Conservation (phyloP, 768 basidiomycete species). For the Leucocoprinus sp. region DNA sequence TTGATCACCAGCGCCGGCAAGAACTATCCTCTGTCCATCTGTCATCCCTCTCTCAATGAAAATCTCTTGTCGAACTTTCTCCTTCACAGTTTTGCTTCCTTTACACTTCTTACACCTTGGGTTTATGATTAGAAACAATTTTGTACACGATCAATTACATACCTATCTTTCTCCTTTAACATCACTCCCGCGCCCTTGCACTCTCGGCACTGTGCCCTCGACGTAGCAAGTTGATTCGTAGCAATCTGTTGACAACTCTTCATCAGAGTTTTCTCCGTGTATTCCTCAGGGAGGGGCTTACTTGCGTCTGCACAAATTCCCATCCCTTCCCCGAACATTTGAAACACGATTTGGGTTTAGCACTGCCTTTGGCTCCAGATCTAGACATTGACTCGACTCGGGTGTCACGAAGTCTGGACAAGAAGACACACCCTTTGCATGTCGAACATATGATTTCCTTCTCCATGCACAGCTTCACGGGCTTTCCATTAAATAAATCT, state of each 20-base stretch:
- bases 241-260: background rate
- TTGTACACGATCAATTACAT: conserved; percentile 15
- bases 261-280: background rate
- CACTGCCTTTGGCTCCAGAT: conserved; percentile 72
- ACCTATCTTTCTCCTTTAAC: conserved; percentile 81
- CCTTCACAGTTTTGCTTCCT: conserved; percentile 72
- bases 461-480: conserved; percentile 83
- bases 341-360: conserved; percentile 78
- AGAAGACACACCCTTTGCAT: conserved; percentile 64
- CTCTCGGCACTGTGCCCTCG: conserved; percentile 53
- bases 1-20: conserved; percentile 91
- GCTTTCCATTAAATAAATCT: conserved; percentile 89
- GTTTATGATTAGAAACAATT: conserved; percentile 7
- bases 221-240: conserved; percentile 26
- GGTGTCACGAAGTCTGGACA: conserved; percentile 5
- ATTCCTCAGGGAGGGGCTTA: conserved; percentile 16
- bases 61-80: conserved; percentile 86
- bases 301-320: conserved; percentile 52
- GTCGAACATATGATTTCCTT: conserved; percentile 68
- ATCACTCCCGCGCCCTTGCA: conserved; percentile 65
- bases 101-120: conserved; percentile 93
- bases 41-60: conserved; percentile 82
- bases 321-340: conserved; percentile 83
- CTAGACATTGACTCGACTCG: conserved; percentile 29
- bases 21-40: conserved; percentile 75